These are phyloP conservation scores for Corchorus capsularis DNA, from an alignment of 345 rosid species.

Conservation along the genomic window DNA sequence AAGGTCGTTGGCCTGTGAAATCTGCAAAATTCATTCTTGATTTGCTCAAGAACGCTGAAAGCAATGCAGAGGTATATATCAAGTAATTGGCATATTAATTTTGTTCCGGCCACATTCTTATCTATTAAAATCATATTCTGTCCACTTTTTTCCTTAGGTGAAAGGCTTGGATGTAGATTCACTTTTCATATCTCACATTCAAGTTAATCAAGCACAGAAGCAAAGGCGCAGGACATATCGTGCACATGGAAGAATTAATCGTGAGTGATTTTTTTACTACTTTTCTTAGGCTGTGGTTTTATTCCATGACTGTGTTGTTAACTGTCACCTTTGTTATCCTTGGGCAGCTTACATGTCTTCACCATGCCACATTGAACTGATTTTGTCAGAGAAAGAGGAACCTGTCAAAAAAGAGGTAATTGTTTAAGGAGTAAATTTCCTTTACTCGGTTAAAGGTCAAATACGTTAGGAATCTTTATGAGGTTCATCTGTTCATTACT, in stretches of 20 bases:
- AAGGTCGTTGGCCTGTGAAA: slow-evolving; percentile 76
- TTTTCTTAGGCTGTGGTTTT: not conserved
- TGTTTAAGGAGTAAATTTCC: not conserved
- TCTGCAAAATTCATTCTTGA: slow-evolving; percentile 58
- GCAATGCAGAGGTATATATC: slow-evolving; percentile 66
- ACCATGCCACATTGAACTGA: slow-evolving; percentile 74
- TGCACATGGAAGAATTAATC: slow-evolving; percentile 82
- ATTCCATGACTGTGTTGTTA: not conserved
- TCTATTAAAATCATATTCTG: not conserved
- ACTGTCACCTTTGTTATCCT: not conserved
- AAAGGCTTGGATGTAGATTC: slow-evolving; percentile 81
- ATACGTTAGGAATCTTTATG: not conserved
- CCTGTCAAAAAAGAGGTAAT: slow-evolving; percentile 67
- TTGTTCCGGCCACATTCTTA: not conserved
- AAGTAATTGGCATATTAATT: not conserved
- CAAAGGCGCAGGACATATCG: slow-evolving; percentile 76
- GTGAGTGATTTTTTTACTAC: slow-evolving; percentile 34
- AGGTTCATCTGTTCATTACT: not conserved
- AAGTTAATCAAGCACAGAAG: slow-evolving; percentile 77
- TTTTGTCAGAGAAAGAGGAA: slow-evolving; percentile 69
- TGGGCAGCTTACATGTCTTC: slow-evolving; percentile 74
- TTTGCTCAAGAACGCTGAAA: slow-evolving; percentile 70
- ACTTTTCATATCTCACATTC: slow-evolving; percentile 66
- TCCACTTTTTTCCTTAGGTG: slow-evolving; percentile 34
- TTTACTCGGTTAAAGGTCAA: not conserved